phyloP scores from a whole-genome alignment of 148 eudicot species.

The Pharnaceum exiguum region DNA sequence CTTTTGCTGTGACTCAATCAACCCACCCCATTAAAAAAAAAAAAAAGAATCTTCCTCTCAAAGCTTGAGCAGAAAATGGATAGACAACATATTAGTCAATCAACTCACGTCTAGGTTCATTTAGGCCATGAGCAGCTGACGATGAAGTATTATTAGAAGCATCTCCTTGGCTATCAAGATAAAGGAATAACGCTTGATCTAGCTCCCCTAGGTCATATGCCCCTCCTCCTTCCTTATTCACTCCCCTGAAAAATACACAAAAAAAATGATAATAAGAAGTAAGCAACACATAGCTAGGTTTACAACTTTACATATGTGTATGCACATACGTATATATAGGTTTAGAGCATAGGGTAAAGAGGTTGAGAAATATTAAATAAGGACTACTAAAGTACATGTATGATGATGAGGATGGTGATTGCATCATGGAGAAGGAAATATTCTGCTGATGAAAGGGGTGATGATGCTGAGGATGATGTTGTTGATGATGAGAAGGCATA shows the following conservation, averaged over 20 bases:
- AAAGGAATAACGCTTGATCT: conserved; percentile 80
- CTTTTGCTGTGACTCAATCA: not conserved
- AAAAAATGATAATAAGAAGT: not conserved
- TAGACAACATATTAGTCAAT: not conserved
- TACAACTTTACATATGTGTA: no score
- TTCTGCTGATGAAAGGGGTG: conserved; percentile 20
- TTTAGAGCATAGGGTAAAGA: not conserved
- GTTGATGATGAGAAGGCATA: conserved; percentile 6
- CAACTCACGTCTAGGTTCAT: conserved; percentile 64
- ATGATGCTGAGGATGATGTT: conserved; percentile 14
- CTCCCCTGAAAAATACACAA: conserved; percentile 6
- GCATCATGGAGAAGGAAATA: conserved; percentile 30
- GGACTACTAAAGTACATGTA: conserved; percentile 14
- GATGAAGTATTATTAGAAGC: conserved; percentile 23
- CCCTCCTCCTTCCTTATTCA: conserved; percentile 44
- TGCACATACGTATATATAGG: not conserved
- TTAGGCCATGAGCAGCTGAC: no score
- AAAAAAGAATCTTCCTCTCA: not conserved
- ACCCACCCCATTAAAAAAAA: not conserved
- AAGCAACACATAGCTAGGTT: not conserved
- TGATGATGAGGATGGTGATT: conserved; percentile 32
- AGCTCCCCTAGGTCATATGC: conserved; percentile 82
- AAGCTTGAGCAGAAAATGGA: not conserved
- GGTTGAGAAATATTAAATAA: not conserved
- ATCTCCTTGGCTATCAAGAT: conserved; percentile 59